Evolutionary conservation across 805 yeast genomes (phyloP), one percentile per base, ranked within the genome.

Genomic region (Teunomyces kruisii): DNA sequence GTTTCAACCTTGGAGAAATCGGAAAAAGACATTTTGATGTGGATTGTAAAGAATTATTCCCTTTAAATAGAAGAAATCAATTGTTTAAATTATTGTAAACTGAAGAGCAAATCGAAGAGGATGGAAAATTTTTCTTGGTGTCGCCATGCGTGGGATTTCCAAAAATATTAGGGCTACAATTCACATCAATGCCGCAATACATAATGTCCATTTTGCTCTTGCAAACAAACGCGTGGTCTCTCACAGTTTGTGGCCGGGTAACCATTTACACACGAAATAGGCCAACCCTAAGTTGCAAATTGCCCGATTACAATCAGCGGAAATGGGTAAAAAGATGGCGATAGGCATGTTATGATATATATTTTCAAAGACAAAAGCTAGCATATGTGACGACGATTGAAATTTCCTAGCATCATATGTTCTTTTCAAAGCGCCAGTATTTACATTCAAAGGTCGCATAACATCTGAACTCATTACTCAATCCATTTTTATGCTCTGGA

Each of bases 391-490:
- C 7, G 5, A 10, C 28, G 7, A 9, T 9, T 26, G 28, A 10
- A 8, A 26, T 22, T 22, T 8, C 5, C 6, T 13, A 15, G 6
- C 9, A 8, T 22, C 19, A 19, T 9, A 12, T 22, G 13, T 14
- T 3, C 17, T 31, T 22, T n/a, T 36, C 42, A 29, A 76, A 84
- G 47, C 70, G 76, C 96, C 96, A 88, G 44, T 73, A 62, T 2
- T 63, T 55, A 47, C 94, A 79, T 59, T 86, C 94, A 54, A 78
- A 88, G 30, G 81, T 76, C 1, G 96, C 88, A 58, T 88, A 90
- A 55, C 96, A 89, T 55, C 87, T 72, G 64, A 88, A 90, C 64
- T 90, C 97, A 59, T 90, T 90, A 58, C 91, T 84, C 48, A 90
- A 72, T 0, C 96, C 96, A 56, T 87, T 86, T 46, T 82, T 83